Base-by-base conservation (phyloP, 371 early-diverging fungal species). In the Mucor piriformis region DNA sequence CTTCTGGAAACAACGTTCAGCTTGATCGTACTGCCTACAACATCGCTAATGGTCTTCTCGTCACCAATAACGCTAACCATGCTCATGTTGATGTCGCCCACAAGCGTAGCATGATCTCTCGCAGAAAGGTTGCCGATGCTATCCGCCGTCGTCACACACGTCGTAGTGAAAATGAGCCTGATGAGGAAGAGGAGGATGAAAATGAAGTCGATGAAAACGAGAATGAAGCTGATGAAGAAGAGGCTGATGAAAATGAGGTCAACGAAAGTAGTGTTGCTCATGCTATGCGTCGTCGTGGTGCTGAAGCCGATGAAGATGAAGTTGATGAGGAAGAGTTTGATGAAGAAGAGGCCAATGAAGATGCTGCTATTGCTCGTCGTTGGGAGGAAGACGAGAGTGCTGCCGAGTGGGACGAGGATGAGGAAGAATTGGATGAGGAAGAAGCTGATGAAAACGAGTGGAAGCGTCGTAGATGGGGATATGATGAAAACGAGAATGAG, bases 101-200 rank as follows among this genome's bases (percentile, higher is more conserved):
- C 8, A 49, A 49, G 50, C 50, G 50, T 32, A 33, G 27, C 23
- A 23, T 52, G 0, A 37, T 47, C 11, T 10, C 48, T 0, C 49
- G 49, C 13, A 57, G 49, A 57, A 57, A 57, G 48, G 27, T 52
- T 12, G 43, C 59, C 23, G 59, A 59, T 52, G 44, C 53, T 23
- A 51, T 52, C 21, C 52, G 24, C 23, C 59, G 59, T 46, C 44
- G 52, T 37, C 25, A 48, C 11, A 6, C 25, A n/a, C 46, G 55
- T 33, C 43, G 46, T 33, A 53, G 10, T 18, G 54, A 53, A 16
- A 52, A 59, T 6, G 59, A 59, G 12, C 7, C 16, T 7, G 51
- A 51, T 16, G 59, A 59, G 1, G 59, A 59, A 25, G 58, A 50
- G 15, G 59, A 59, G 10, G 44, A 54, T 27, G 61, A 60, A 21